phyloP scores from a whole-genome alignment of 495 filamentous ascomycete species.

The Penicillium lividum region DNA sequence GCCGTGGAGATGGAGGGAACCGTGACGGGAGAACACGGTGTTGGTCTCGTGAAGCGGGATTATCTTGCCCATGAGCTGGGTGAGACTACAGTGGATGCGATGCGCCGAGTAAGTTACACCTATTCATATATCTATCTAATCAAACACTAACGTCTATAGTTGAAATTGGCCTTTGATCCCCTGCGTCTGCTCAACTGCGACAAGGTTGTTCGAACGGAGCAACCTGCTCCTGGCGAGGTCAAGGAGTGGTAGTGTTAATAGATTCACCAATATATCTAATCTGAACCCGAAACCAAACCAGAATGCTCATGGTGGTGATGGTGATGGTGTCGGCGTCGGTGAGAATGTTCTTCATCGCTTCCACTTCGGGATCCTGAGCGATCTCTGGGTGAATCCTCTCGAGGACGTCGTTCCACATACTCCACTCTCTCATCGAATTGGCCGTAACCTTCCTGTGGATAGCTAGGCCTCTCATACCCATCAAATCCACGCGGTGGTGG shows the following conservation, averaged over 20 bases:
- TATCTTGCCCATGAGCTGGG: constrained; percentile 61
- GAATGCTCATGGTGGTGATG: constrained; percentile 20
- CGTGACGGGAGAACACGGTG: constrained; percentile 64
- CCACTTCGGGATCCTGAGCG: constrained; percentile 19
- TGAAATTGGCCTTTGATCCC: constrained; percentile 67
- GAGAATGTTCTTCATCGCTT: constrained; percentile 23
- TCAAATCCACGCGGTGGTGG: constrained; percentile 24
- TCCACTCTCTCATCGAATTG: constrained; percentile 13
- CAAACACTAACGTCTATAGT: constrained; percentile 34
- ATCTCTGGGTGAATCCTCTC: constrained; percentile 15
- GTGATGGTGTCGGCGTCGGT: constrained; percentile 39
- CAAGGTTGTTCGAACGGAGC: constrained; percentile 59
- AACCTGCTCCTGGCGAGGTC: constrained; percentile 38
- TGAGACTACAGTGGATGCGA: constrained; percentile 57
- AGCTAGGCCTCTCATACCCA: constrained; percentile 19
- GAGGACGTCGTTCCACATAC: constrained; percentile 14
- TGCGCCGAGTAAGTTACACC: constrained; percentile 56
- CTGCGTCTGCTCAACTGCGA: constrained; percentile 67
- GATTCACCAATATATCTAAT: constrained; percentile 6
- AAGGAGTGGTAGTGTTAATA: constrained; percentile 39
- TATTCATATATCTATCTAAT: constrained; percentile 6
- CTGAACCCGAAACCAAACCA: constrained; percentile 27
- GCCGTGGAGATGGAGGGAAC: constrained; percentile 66
- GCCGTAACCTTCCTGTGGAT: constrained; percentile 22
- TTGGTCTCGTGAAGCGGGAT: constrained; percentile 63